Evolutionary conservation across 2,329 filamentous ascomycete species (phyloP).

Genomic region (Daldinia eschscholtzii): DNA sequence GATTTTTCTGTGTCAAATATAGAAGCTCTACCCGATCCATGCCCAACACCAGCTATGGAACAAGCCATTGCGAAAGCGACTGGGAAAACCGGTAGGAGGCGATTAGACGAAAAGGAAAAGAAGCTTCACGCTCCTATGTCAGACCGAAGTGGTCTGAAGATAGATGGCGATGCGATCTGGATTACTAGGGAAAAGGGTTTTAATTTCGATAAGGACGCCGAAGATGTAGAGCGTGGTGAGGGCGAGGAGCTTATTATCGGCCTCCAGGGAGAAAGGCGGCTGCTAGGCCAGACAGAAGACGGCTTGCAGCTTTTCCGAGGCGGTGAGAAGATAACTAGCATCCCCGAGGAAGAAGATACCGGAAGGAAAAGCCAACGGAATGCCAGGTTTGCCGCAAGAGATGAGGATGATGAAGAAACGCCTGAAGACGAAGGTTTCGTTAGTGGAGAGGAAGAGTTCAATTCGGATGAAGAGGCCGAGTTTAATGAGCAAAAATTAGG

Average conservation of each 20-base stretch:
- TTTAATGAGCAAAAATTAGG: constrained; percentile 71
- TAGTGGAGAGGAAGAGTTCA: constrained; percentile 65
- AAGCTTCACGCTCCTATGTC: constrained; percentile 97
- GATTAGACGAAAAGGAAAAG: constrained; percentile 96
- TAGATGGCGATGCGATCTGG: constrained; percentile 97
- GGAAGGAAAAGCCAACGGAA: constrained; percentile 71
- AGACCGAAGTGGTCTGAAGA: constrained; percentile 93
- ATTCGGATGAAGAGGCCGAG: constrained; percentile 67
- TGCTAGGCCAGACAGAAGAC: constrained; percentile 85
- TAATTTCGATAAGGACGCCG: constrained; percentile 77
- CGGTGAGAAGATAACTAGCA: constrained; percentile 74
- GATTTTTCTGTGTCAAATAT: constrained; percentile 87
- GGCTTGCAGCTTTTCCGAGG: constrained; percentile 89
- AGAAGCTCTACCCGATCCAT: constrained; percentile 91
- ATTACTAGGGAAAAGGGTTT: constrained; percentile 78
- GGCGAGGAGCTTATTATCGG: constrained; percentile 95
- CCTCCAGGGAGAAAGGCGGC: constrained; percentile 82
- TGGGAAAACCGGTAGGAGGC: constrained; percentile 82
- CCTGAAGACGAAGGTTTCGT: constrained; percentile 66
- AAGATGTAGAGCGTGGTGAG: constrained; percentile 83
- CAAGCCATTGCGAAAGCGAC: constrained; percentile 86
- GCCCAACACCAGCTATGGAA: constrained; percentile 91
- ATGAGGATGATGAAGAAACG: constrained; percentile 67
- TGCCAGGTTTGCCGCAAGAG: constrained; percentile 69
- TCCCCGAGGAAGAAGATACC: constrained; percentile 70